Base-by-base conservation (phyloP, 1,284 basidiomycete genomes). In the Boletus hoseneyae region DNA sequence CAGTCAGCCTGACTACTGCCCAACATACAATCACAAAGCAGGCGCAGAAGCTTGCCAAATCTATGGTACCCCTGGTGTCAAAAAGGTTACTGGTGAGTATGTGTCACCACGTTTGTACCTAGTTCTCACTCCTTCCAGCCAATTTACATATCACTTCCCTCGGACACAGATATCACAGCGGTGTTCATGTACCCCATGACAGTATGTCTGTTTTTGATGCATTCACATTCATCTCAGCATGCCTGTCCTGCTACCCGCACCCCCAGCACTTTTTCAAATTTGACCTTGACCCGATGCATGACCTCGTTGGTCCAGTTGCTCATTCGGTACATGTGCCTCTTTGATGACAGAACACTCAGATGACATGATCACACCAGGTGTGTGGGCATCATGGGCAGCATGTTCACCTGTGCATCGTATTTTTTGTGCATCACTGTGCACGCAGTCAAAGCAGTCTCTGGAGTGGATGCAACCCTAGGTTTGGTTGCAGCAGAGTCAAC, bases 211-310 rank as follows among this genome's bases (percentile, higher is more conserved):
- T n/a, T 35, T 23, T 36, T 32, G 30, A 4, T 32, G 12, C 27
- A 27, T 27, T 32, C 30, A 32, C 30, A 12, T 15, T 16, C 37
- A 18, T 43, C 27, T 27, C 48, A 3, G 48, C 30, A n/a, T 10
- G 23, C 81, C 85, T 9, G 67, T 90, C n/a, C 68, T n/a, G 13
- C 75, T 97, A 11, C 76, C 85, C 40, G 89, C 4, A 87, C 92
- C 0, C 96, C 96, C 0, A 93, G 93, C 15, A 94, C 63, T 96
- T 94, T 76, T 94, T 96, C 85, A 95, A 96, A 68, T 97, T 93
- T 66, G 96, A 99, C 55, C 73, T 98, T 25, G 96, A 99, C 65
- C 93, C 94, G 1, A 79, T 99, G 93, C 8, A 96, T 93, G 2
- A 93, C 88, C 0, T 75, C 82, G 0, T 70, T 98, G 40, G 65